These are phyloP conservation scores for Pyronema domesticum DNA, from an alignment of 495 filamentous ascomycete species.

Conservation along the genomic window DNA sequence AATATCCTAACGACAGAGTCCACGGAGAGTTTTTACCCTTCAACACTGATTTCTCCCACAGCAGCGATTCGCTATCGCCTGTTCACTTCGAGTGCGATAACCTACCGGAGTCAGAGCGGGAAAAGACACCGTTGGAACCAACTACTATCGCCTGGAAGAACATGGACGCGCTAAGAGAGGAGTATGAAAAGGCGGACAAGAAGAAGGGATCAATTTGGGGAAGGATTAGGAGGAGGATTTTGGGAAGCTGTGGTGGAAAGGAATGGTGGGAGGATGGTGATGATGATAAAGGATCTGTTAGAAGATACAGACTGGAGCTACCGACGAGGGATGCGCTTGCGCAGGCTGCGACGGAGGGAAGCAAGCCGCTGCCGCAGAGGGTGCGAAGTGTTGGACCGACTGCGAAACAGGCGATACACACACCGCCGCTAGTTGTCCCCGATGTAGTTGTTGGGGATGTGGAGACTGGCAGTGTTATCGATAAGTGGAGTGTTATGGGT, in stretches of 20 bases:
- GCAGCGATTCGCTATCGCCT: slow-evolving; percentile 12
- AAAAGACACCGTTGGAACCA: slow-evolving; percentile 6
- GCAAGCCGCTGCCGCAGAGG: not conserved
- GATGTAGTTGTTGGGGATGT: too few species aligned
- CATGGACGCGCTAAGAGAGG: slow-evolving; percentile 14
- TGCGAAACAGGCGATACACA: too few species aligned
- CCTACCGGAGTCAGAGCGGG: not conserved
- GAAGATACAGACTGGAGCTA: slow-evolving; percentile 2
- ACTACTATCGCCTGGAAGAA: slow-evolving; percentile 23
- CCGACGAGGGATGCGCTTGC: slow-evolving; percentile 5
- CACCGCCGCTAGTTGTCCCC: too few species aligned
- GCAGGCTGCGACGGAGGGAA: not conserved
- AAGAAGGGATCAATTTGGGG: slow-evolving; percentile 1
- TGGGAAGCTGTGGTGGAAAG: slow-evolving; percentile 8
- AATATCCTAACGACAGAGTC: slow-evolving; percentile 15
- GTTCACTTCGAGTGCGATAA: slow-evolving; percentile 5
- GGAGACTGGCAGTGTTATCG: too few species aligned
- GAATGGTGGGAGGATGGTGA: slow-evolving; percentile 18
- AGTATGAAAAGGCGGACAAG: slow-evolving; percentile 19
- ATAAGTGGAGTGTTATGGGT: too few species aligned
- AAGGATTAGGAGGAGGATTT: slow-evolving; percentile 11
- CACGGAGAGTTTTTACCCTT: slow-evolving; percentile 16
- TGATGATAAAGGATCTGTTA: slow-evolving; percentile 9
- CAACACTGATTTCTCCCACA: slow-evolving; percentile 11
- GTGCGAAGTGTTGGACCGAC: not conserved